Evolutionary conservation across 176 grass and related monocot species (phyloP), one percentile per base, ranked within the genome.

Genomic region (Carex kokanica): DNA sequence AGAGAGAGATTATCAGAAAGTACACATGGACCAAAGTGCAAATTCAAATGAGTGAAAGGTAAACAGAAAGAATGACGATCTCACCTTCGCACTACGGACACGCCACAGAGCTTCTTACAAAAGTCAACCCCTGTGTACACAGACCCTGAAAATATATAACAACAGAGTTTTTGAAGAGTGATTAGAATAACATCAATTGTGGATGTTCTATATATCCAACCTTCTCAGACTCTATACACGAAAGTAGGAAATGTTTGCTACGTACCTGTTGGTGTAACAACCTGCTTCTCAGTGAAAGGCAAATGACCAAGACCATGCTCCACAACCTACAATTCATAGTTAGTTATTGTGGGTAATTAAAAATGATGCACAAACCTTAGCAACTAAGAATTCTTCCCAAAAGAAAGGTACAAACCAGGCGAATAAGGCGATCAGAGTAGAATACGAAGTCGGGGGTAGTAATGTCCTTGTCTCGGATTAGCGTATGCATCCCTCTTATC

Each of bases 401-500:
- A 84, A 84, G 54, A 32, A 84, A 77, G 51, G 23, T 24, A 62
- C 59, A 40, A 90, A 98, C 96, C 91, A 98, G 90, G 79, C 93
- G 89, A 74, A 98, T 98, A 73, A 98, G 84, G n/a, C 96, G 88
- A 71, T 98, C 96, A 60, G 96, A 98, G 87, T 99, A 99, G 60
- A 99, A 99, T 3, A 99, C 96, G 81, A 99, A 99, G 75, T 99
- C 96, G 60, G 93, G 89, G 72, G 93, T 99, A 83, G 96, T 93
- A 63, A 99, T 90, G 36, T 95, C 89, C 86, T 87, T 93, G 27
- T 99, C 96, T 86, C 96, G 90, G 81, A 99, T 99, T 54, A 99
- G 91, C 58, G 96, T 99, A 93, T 99, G 96, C 96, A 99, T 99
- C 90, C 96, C 96, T 85, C 91, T 88, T 85, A 99, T 99, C 96